Evolutionary conservation across 768 basidiomycete genomes (phyloP), one percentile per base, ranked within the genome.

Genomic region (Ramaria sp.): DNA sequence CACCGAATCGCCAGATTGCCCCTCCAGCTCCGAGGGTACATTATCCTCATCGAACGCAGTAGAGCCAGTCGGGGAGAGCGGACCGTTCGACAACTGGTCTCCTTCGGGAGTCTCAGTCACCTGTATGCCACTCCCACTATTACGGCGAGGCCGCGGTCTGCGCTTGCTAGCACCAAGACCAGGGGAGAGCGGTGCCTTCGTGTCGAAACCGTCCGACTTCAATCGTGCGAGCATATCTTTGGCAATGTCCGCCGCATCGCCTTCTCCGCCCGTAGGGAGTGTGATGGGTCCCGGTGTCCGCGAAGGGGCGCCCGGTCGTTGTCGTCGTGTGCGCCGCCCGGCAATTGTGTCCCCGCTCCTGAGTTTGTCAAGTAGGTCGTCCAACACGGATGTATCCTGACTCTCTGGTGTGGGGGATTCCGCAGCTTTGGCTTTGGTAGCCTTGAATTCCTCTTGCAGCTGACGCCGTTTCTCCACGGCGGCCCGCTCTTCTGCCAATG

Each of bases 201-300:
- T 63, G 24, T 61, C 72, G 66, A 88, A 88, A 0, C 84, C 88
- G 60, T 84, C 79, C 6, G 83, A 79, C 67, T 91, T 77, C 30
- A 91, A 75, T 39, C 76, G 78, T 7, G 84, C 85, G 54, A 91
- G 67, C 85, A 92, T 86, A 61, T 84, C 81, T 53, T 78, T 79
- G 4, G 90, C 90, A 49, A 80, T 71, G 59, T 82, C 77, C 4
- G 74, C 83, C 5, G 80, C 70, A 37, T 80, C 78, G 47, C 54
- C 59, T n/a, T 59, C 60, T 11, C 66, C 64, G 48, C 73, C 72
- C 19, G 64, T 63, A 39, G 63, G 56, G 37, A 68, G 65, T 41
- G 38, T 70, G 49, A 75, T 72, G 19, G 72, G 57, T 39, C 65
- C 65, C 51, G 72, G 63, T n/a, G 67, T 66, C 53, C 68, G 67